Conservation (phyloP, 78 protist species). For the Speleostelium caveatum region DNA sequence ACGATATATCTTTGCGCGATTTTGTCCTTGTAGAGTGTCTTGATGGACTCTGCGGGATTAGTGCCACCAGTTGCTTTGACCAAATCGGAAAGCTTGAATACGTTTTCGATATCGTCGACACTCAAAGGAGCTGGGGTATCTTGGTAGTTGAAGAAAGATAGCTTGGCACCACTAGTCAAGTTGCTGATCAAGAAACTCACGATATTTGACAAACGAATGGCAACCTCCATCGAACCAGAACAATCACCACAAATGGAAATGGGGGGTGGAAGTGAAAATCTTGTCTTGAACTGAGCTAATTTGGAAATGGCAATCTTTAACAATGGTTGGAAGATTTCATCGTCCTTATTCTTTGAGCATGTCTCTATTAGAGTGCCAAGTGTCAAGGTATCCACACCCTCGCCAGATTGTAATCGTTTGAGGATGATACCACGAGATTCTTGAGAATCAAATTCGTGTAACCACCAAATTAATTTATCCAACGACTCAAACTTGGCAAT, state of each 20-base stretch:
- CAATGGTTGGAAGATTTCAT: not conserved
- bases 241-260: slow-evolving; percentile 58
- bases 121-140: slow-evolving; percentile 25
- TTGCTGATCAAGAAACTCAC: slow-evolving; percentile 17
- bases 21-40: not conserved
- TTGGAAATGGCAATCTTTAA: not conserved
- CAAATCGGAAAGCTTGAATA: not conserved
- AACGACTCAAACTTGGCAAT: slow-evolving; percentile 39
- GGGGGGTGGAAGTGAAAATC: slow-evolving; percentile 65
- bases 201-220: slow-evolving; percentile 56
- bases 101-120: not conserved
- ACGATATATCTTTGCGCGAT: slow-evolving; percentile 22
- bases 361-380: slow-evolving; percentile 66
- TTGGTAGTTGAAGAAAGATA: slow-evolving; percentile 53
- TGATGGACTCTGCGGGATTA: not conserved
- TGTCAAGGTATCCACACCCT: slow-evolving; percentile 1
- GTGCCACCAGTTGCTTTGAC: slow-evolving; percentile 74
- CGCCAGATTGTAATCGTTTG: slow-evolving; percentile 17
- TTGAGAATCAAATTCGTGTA: slow-evolving; percentile 39
- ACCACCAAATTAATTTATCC: slow-evolving; percentile 57
- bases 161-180: slow-evolving; percentile 2
- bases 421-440: not conserved
- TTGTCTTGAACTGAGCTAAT: not conserved
- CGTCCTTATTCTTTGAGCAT: not conserved
- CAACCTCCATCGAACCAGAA: slow-evolving; percentile 74